These are phyloP conservation scores for Myochromella boudieri DNA, from an alignment of 768 basidiomycete species.

Conservation along the genomic window DNA sequence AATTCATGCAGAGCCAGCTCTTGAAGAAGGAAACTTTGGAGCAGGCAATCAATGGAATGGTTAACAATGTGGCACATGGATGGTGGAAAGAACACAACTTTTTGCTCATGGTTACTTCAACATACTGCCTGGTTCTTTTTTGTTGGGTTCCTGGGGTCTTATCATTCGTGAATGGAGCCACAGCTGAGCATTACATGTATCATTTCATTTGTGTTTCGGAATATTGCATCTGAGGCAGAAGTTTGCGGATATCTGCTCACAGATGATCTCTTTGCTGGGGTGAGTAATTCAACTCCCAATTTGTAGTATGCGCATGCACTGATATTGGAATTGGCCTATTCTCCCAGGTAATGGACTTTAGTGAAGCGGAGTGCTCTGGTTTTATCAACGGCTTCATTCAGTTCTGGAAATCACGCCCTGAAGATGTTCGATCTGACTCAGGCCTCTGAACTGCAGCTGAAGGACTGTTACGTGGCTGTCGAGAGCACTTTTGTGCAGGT, in stretches of 20 bases:
- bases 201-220: slow-evolving; percentile 32
- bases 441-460: slow-evolving; percentile 23
- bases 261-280: slow-evolving; percentile 6
- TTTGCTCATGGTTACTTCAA: slow-evolving; percentile 31
- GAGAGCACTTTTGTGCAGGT: slow-evolving; percentile 26
- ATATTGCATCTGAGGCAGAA: slow-evolving; percentile 23
- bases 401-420: slow-evolving; percentile 14
- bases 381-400: not conserved
- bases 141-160: slow-evolving; percentile 34
- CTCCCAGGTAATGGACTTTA: slow-evolving; percentile 12
- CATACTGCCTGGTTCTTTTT: slow-evolving; percentile 23
- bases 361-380: slow-evolving; percentile 7
- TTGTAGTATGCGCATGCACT: not conserved
- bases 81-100: slow-evolving; percentile 28
- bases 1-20: slow-evolving; percentile 27
- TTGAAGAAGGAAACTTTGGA: slow-evolving; percentile 17
- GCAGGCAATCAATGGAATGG: slow-evolving; percentile 30
- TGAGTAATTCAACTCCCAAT: not conserved
- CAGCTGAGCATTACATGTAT: slow-evolving; percentile 25
- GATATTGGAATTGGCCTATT: not conserved
- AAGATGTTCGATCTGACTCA: slow-evolving; percentile 11
- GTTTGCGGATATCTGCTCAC: not conserved
- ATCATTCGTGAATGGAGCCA: slow-evolving; percentile 34
- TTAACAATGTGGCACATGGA: slow-evolving; percentile 36
- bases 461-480: slow-evolving; percentile 24